Conservation (phyloP, 202 grass and related monocot species). For the Eragrostis tef region DNA sequence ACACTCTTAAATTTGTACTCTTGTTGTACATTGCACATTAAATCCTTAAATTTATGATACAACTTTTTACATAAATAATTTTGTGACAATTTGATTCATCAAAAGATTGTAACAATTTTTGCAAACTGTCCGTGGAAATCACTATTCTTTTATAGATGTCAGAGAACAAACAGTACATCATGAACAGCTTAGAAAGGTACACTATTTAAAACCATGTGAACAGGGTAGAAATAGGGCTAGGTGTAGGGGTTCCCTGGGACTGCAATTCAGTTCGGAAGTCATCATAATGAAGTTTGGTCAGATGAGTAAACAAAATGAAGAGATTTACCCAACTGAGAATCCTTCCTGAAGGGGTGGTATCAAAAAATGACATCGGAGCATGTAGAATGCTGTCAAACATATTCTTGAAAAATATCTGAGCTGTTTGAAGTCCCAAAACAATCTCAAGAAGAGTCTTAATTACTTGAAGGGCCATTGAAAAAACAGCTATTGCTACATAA, state of each 20-base stretch:
- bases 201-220: neutral
- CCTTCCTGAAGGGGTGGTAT: constrained; percentile 71
- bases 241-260: neutral
- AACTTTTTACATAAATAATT: neutral
- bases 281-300: neutral
- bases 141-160: neutral
- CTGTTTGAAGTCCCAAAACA: constrained; percentile 58
- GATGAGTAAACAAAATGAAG: neutral
- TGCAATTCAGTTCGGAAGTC: neutral
- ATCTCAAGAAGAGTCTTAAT: constrained; percentile 57
- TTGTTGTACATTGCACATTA: neutral
- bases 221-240: neutral
- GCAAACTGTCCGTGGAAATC: neutral
- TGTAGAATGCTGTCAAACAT: constrained; percentile 68
- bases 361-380: constrained; percentile 81
- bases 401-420: constrained; percentile 65
- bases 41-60: neutral
- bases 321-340: constrained; percentile 69
- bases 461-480: constrained; percentile 51
- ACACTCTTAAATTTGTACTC: neutral
- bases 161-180: neutral
- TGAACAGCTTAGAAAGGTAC: neutral
- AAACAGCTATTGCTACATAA: constrained; percentile 55
- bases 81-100: no score
- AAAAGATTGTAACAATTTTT: neutral